Evolutionary conservation across 129 eudicot species (phyloP).

Genomic region (Sambucus nigra): DNA sequence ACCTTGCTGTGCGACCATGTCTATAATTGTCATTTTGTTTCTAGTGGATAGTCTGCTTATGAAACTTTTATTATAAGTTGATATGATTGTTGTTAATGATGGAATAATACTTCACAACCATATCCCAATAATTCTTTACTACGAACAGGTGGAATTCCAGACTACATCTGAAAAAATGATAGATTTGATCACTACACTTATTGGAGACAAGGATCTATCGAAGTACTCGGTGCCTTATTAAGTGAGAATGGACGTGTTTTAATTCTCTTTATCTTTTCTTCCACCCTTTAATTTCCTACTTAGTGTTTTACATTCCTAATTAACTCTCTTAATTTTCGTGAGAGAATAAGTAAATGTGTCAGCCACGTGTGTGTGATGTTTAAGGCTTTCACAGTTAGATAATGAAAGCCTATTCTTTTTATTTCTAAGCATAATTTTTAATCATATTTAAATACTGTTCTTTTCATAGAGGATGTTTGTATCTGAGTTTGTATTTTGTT

Average conservation of each 20-base stretch:
- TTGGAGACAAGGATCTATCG: slow-evolving; percentile 80
- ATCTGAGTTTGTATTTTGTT: too few relatives aligned
- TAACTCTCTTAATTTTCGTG: too few relatives aligned
- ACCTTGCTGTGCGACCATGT: not conserved
- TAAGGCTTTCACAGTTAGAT: too few relatives aligned
- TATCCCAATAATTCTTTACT: slow-evolving; percentile 46
- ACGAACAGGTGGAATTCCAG: slow-evolving; percentile 75
- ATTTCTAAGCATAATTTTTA: too few relatives aligned
- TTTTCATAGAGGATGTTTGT: too few relatives aligned
- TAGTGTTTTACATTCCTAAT: too few relatives aligned
- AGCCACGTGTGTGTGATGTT: too few relatives aligned
- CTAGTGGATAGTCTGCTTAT: slow-evolving; percentile 7
- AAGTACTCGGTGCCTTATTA: slow-evolving; percentile 69
- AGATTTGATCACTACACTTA: slow-evolving; percentile 81
- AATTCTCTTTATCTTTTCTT: not conserved
- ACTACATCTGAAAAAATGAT: slow-evolving; percentile 88
- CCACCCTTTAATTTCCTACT: too few relatives aligned
- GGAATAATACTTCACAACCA: slow-evolving; percentile 87
- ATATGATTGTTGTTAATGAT: slow-evolving; percentile 86
- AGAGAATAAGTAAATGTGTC: too few relatives aligned
- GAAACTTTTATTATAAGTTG: slow-evolving; percentile 47
- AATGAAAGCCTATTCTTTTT: too few relatives aligned
- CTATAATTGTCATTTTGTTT: slow-evolving; percentile 3
- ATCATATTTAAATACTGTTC: too few relatives aligned
- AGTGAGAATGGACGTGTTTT: slow-evolving; percentile 16